Percentiles rank a stretch among this genome's conserved stretches.
Evolutionary conservation across 768 basidiomycete species (phyloP).

Genomic region (Tephrocybe sp.): DNA sequence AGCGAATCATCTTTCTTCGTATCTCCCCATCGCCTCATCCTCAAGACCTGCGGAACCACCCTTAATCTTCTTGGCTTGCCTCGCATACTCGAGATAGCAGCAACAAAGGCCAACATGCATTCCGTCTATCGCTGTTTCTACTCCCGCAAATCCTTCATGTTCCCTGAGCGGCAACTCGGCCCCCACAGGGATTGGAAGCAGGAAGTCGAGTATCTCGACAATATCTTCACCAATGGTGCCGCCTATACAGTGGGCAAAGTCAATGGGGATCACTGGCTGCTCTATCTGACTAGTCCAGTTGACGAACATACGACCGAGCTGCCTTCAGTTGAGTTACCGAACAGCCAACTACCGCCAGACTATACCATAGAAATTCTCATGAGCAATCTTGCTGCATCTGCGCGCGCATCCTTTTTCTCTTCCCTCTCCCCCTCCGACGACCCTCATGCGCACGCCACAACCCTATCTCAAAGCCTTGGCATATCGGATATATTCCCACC

Average conservation of each 20-base stretch:
- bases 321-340: conserved; percentile 9
- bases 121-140: conserved; percentile 93
- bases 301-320: conserved; percentile 14
- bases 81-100: conserved; percentile 91
- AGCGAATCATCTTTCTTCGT: conserved; percentile 98
- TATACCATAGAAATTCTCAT: conserved; percentile 98
- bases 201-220: conserved; percentile 90
- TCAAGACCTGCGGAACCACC: conserved; percentile 99
- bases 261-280: conserved; percentile 98
- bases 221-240: conserved; percentile 82
- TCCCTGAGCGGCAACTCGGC: conserved; percentile 91
- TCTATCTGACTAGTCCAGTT: conserved; percentile 79
- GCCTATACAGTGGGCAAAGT: conserved; percentile 97
- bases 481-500: conserved; percentile 81
- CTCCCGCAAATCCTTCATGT: conserved; percentile 98
- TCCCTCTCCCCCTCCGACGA: conserved; percentile 27
- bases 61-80: conserved; percentile 94
- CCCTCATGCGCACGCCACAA: conserved; percentile 47
- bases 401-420: conserved; percentile 77
- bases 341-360: conserved; percentile 49
- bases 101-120: conserved; percentile 58
- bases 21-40: conserved; percentile 90
- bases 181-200: conserved; percentile 93
- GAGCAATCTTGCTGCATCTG: conserved; percentile 78
- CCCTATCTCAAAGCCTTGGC: conserved; percentile 68